Evolutionary conservation across 2,329 filamentous ascomycete genomes (phyloP), one percentile per base, ranked within the genome.

Genomic region (Aspergillus bombycis): DNA sequence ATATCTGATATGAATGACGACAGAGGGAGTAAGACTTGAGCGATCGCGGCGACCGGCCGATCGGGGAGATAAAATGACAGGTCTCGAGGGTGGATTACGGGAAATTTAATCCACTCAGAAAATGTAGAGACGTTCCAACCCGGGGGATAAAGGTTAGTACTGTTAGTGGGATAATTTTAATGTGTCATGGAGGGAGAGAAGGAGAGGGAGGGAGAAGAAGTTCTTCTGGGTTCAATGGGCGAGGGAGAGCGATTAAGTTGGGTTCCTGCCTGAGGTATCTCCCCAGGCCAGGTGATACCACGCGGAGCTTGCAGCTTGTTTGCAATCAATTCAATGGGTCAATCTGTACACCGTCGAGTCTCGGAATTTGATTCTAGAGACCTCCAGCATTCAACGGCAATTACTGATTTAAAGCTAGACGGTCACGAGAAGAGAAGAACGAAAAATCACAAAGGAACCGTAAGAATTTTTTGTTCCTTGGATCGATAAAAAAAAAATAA

Each of bases 1-100:
- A 10, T 32, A 32, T 32, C 9, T 32, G 34, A 14, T 28, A 28
- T 28, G 32, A 53, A 63, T 60, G 60, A 63, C 61, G 61, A 60
- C 57, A 38, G 38, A 48, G 56, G 28, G 34, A 43, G 21, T 30
- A 53, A n/a, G 9, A 3, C n/a, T 11, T 30, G 34, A 55, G 26
- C 28, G 11, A 48, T 48, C 23, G 45, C 21, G 46, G 23, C 43
- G 43, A 23, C 21, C 43, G 43, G 10, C 19, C n/a, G 43, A 23
- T 11, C 43, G 43, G 10, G 21, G n/a, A 43, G n/a, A 11, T 23
- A 11, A 4, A 50, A 50, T 28, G 46, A 50, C 46, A 50, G 46
- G 23, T 19, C 46, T 50, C 46, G 26, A 50, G 23, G 16, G 14
- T 41, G 36, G 16, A 41, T n/a, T 41, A 19, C 16, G 36, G 36